Evolutionary conservation across 139 green algal species (phyloP).

Genomic region (Chlamydomonas sphaeroides): DNA sequence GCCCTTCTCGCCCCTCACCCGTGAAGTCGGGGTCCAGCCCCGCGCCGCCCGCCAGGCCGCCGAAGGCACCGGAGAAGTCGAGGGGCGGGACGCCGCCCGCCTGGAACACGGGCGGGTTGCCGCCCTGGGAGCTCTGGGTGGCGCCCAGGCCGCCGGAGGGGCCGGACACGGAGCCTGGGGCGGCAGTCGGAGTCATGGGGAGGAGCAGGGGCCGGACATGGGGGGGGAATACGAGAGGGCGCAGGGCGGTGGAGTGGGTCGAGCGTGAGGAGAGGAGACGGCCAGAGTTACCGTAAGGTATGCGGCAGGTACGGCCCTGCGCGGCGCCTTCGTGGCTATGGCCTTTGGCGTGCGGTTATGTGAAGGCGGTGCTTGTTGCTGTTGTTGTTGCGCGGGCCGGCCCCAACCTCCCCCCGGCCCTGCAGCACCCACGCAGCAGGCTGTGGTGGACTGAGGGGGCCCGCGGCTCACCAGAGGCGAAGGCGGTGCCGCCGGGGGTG

Average conservation of each 20-base stretch:
- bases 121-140: not conserved
- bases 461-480: not conserved
- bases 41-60: not conserved
- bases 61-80: not conserved
- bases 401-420: no score
- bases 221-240: not conserved
- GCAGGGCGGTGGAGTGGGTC: no score
- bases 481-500: constrained; percentile 28
- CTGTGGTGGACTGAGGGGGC: no score
- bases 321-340: no score
- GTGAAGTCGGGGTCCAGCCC: constrained; percentile 24
- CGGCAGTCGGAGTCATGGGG: no score
- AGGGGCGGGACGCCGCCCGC: not conserved
- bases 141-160: not conserved
- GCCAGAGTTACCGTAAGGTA: not conserved
- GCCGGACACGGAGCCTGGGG: constrained; percentile 28
- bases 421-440: no score
- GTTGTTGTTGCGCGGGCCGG: no score
- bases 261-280: no score
- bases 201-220: not conserved
- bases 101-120: constrained; percentile 16
- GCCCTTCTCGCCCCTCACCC: no score
- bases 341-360: no score
- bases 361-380: no score
- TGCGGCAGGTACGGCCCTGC: not conserved